Evolutionary conservation across 2,329 filamentous ascomycete genomes (phyloP), one percentile per base, ranked within the genome.

Genomic region (Penicillium sp.): DNA sequence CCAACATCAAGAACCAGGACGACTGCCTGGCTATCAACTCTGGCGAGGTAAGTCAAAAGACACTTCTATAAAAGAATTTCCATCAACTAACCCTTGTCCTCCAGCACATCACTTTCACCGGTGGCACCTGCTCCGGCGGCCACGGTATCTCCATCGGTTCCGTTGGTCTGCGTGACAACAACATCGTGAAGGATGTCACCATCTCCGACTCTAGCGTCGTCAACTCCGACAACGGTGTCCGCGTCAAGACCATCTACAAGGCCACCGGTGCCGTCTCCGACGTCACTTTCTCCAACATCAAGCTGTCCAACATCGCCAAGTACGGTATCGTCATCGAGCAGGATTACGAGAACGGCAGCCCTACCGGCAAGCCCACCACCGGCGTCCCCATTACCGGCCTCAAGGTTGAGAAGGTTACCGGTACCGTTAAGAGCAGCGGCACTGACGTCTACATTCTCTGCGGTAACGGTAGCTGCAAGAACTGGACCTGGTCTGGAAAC

Each of bases 1-100:
- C 81, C 27, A 77, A 73, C 54, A 75, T 85, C 54, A 77, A 81
- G 67, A 85, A 85, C 73, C 83, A 86, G 71, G 83, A 86, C 59
- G 83, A 86, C 66, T 86, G 83, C 65, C 71, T 86, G 12, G 83
- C 83, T 35, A 73, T 86, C 64, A 86, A 85, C 74, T 83, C 81
- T 2, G 83, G 83, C 55, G 79, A 74, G 23, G 69, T 74, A 66
- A 63, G 31, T 13, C 21, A 35, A 48, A 48, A 10, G 6, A 48
- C 7, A n/a, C 13, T 13, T 1, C 29, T 21, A 17, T 12, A 4
- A 13, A n/a, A 4, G 0, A 0, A 8, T 3, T 13, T 13, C 23
- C 19, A 45, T 9, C 8, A 43, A 7, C 45, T 57, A 33, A 59
- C 10, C 39, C 13, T 25, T n/a, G 9, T 36, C 31, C 17, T 4